Evolutionary conservation across 768 basidiomycete species (phyloP).

Genomic region (Naganishia randhawae): DNA sequence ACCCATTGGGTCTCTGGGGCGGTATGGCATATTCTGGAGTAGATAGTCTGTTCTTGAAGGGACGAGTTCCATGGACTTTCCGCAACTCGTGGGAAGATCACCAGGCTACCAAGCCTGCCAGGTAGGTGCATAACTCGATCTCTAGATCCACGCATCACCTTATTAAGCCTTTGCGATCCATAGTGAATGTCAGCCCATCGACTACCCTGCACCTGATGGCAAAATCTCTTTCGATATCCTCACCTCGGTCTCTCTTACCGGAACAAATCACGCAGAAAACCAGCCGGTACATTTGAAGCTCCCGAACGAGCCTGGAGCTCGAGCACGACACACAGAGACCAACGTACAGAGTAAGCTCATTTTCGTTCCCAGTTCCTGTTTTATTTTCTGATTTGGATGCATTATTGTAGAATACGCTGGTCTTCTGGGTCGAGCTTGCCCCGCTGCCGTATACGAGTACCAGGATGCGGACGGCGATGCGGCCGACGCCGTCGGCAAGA

Average conservation of each 20-base stretch:
- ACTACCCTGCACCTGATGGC: conserved; percentile 80
- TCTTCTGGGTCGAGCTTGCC: conserved; percentile 81
- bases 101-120: conserved; percentile 67
- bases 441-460: conserved; percentile 96
- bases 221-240: conserved; percentile 89
- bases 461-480: conserved; percentile 63
- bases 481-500: conserved; percentile 72
- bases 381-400: background rate
- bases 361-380: background rate
- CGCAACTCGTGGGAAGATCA: conserved; percentile 62
- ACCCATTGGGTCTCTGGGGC: conserved; percentile 72
- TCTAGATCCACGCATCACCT: conserved; percentile 3
- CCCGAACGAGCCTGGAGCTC: conserved; percentile 55
- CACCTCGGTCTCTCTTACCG: conserved; percentile 82
- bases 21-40: conserved; percentile 85
- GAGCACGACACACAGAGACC: conserved; percentile 64
- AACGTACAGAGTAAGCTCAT: conserved; percentile 56
- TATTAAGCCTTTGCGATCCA: background rate
- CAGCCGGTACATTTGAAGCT: conserved; percentile 85
- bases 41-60: conserved; percentile 77
- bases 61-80: conserved; percentile 89
- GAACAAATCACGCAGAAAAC: conserved; percentile 95
- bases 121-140: conserved; percentile 38
- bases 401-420: conserved; percentile 69
- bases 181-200: conserved; percentile 66